These are phyloP conservation scores for Eragrostis curvula DNA, from an alignment of 176 grass and related monocot species.

Conservation along the genomic window DNA sequence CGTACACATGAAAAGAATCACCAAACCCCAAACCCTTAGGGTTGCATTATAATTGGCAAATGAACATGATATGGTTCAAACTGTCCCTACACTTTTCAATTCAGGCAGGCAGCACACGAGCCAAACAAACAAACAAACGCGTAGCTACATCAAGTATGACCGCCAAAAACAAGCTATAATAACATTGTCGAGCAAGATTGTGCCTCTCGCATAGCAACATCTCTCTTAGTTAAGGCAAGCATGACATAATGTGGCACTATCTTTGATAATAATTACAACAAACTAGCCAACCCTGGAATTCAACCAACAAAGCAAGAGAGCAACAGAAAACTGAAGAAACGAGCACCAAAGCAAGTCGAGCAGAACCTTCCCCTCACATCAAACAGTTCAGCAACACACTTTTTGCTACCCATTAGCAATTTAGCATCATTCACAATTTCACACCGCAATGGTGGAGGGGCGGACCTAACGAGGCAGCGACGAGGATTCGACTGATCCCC, in stretches of 20 bases:
- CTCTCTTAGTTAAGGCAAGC: not conserved
- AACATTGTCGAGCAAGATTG: not conserved
- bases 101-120: not conserved
- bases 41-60: not conserved
- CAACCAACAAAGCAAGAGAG: not conserved
- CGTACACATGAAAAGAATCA: not conserved
- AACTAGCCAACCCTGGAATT: not conserved
- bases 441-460: not conserved
- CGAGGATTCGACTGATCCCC: not conserved
- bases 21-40: not conserved
- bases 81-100: not conserved
- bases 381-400: not conserved
- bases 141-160: not conserved
- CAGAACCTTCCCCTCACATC: not conserved
- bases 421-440: not conserved
- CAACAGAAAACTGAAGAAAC: not conserved
- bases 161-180: not conserved
- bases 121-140: not conserved
- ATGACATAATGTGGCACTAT: not conserved
- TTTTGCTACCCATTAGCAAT: not conserved
- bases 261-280: not conserved
- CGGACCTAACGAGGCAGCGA: not conserved
- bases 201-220: not conserved
- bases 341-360: not conserved
- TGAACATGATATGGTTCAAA: not conserved